These are phyloP conservation scores for Paecilomyces variotii DNA, from an alignment of 2,329 filamentous ascomycete genomes.

Conservation along the genomic window DNA sequence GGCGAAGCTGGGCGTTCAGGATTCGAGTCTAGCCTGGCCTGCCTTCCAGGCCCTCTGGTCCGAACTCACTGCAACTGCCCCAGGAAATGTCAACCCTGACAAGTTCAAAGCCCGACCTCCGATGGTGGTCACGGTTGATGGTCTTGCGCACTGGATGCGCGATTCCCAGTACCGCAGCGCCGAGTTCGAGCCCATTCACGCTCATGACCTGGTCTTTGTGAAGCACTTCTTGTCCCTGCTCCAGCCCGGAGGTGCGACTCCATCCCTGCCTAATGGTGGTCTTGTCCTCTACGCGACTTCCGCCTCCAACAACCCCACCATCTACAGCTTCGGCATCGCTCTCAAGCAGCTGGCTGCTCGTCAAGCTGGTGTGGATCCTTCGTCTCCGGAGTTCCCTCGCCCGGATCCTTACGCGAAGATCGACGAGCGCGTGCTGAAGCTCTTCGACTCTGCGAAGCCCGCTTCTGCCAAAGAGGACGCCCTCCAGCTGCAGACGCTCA, in stretches of 20 bases:
- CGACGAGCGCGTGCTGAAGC: slow-evolving; percentile 46
- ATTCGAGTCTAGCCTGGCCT: slow-evolving; percentile 70
- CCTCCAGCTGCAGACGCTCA: slow-evolving; percentile 48
- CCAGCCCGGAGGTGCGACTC: slow-evolving; percentile 24
- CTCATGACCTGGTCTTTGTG: slow-evolving; percentile 73
- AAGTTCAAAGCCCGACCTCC: slow-evolving; percentile 46
- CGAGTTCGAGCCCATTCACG: slow-evolving; percentile 67
- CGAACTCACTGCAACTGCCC: slow-evolving; percentile 56
- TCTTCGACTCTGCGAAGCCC: slow-evolving; percentile 25
- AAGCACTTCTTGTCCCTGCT: slow-evolving; percentile 68
- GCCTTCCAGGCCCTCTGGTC: slow-evolving; percentile 74
- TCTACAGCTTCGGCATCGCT: slow-evolving; percentile 61
- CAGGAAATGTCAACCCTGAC: slow-evolving; percentile 35
- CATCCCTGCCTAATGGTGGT: slow-evolving; percentile 61
- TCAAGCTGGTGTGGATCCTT: slow-evolving; percentile 27
- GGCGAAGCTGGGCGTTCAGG: slow-evolving; percentile 59
- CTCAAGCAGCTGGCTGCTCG: slow-evolving; percentile 46
- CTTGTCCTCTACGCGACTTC: slow-evolving; percentile 68
- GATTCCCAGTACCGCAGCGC: slow-evolving; percentile 66
- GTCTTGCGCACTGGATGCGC: slow-evolving; percentile 72
- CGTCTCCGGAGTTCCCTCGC: slow-evolving; percentile 35
- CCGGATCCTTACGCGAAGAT: slow-evolving; percentile 46
- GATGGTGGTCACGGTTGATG: slow-evolving; percentile 70
- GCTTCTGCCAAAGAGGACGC: slow-evolving; percentile 19
- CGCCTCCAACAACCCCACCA: slow-evolving; percentile 58